Evolutionary conservation across 495 filamentous ascomycete species (phyloP).

Genomic region (Neurospora sp.): DNA sequence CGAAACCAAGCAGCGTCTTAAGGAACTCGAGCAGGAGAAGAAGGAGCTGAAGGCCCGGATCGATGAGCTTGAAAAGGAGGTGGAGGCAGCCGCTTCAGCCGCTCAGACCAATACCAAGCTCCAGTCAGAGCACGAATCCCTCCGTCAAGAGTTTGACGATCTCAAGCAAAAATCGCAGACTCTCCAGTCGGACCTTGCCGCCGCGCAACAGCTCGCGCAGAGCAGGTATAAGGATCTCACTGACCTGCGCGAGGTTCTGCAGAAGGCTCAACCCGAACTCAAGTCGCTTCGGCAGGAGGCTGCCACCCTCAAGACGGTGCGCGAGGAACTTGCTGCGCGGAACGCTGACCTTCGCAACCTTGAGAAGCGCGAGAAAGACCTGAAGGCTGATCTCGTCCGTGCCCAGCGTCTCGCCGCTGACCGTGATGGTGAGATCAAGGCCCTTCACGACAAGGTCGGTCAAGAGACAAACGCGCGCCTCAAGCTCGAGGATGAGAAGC

Average conservation of each 20-base stretch:
- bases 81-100: constrained; percentile 29
- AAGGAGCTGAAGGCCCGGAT: constrained; percentile 49
- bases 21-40: constrained; percentile 37
- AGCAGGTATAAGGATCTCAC: constrained; percentile 80
- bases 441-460: constrained; percentile 62
- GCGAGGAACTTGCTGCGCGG: constrained; percentile 61
- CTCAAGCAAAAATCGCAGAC: constrained; percentile 58
- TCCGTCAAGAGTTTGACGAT: constrained; percentile 63
- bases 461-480: constrained; percentile 62
- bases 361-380: constrained; percentile 70
- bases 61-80: constrained; percentile 51
- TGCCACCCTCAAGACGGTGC: constrained; percentile 55
- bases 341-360: constrained; percentile 58
- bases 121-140: constrained; percentile 45
- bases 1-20: constrained; percentile 70
- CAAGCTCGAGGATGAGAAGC: constrained; percentile 67
- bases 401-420: constrained; percentile 59
- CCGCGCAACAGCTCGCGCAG: constrained; percentile 75
- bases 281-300: constrained; percentile 65
- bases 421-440: constrained; percentile 65
- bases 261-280: constrained; percentile 81
- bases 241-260: constrained; percentile 64
- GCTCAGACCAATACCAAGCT: constrained; percentile 37
- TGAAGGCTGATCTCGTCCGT: constrained; percentile 60
- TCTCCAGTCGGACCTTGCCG: constrained; percentile 75